Percentiles rank a stretch among this genome's conserved stretches.
These are phyloP conservation scores for Mytilinidion resinicola DNA, from an alignment of 495 filamentous ascomycete genomes.

Conservation along the genomic window DNA sequence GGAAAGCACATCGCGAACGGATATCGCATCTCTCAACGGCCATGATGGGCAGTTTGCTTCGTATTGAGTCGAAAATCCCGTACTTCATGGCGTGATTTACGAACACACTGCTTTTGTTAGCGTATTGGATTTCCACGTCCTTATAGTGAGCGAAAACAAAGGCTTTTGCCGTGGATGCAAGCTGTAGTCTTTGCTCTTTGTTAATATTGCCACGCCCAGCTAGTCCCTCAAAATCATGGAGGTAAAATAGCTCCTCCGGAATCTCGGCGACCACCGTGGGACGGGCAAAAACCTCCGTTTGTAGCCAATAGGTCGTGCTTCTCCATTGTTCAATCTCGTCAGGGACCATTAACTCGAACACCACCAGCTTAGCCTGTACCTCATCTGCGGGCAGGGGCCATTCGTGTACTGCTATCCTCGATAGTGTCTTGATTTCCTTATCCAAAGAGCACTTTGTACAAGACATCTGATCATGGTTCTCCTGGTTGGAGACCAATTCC, in stretches of 20 bases:
- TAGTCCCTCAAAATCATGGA: neutral
- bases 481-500: no score
- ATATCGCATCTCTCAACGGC: neutral
- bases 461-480: no score
- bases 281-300: slow-evolving; percentile 6
- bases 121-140: slow-evolving; percentile 33
- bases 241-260: neutral
- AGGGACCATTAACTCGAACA: neutral
- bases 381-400: neutral
- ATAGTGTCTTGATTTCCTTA: no score
- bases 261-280: slow-evolving; percentile 11
- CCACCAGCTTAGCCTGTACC: neutral
- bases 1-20: neutral
- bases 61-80: slow-evolving; percentile 5
- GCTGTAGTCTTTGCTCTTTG: neutral
- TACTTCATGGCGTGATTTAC: slow-evolving; percentile 13
- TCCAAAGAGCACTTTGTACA: no score
- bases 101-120: neutral
- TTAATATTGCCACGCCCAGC: neutral
- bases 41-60: neutral
- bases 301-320: neutral
- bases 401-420: no score
- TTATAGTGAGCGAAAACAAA: neutral
- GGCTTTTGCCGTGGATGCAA: neutral
- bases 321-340: neutral